These are phyloP conservation scores for Gaeumannomyces tritici DNA, from an alignment of 2,329 filamentous ascomycete genomes.

Conservation along the genomic window DNA sequence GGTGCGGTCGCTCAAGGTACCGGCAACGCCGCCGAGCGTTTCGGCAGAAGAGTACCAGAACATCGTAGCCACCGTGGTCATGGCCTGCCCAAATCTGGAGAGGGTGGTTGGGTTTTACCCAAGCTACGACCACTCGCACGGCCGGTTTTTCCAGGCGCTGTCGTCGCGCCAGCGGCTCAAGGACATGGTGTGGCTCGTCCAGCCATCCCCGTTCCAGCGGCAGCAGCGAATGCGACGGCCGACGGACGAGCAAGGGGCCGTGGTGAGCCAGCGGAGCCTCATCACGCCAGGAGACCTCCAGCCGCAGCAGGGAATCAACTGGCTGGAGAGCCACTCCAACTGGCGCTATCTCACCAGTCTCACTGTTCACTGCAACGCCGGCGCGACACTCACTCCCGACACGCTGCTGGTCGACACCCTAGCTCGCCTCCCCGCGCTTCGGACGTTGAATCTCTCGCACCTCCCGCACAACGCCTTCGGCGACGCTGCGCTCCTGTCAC, in stretches of 20 bases:
- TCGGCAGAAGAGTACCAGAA: conserved; percentile 43
- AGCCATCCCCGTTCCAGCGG: conserved; percentile 24
- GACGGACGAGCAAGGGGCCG: neutral
- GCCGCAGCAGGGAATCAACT: conserved; percentile 23
- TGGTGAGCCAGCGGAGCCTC: neutral
- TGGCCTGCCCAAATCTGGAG: conserved; percentile 58
- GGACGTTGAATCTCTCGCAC: conserved; percentile 49
- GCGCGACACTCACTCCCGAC: conserved; percentile 42
- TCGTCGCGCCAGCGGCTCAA: conserved; percentile 45
- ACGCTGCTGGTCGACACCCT: conserved; percentile 41
- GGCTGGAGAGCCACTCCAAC: conserved; percentile 33
- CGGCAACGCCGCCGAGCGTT: conserved; percentile 30
- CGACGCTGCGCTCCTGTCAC: conserved; percentile 41
- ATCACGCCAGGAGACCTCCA: conserved; percentile 24
- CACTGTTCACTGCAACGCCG: conserved; percentile 48
- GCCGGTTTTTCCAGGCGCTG: conserved; percentile 47
- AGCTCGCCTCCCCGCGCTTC: conserved; percentile 40
- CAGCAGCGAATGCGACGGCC: conserved; percentile 17
- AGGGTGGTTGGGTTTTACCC: conserved; percentile 44
- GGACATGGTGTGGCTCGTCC: conserved; percentile 51
- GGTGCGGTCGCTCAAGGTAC: conserved; percentile 49
- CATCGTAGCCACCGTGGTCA: conserved; percentile 48
- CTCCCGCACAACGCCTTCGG: conserved; percentile 47
- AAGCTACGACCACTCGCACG: conserved; percentile 45
- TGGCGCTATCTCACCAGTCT: conserved; percentile 48